Conservation (phyloP, 1,139 yeast genomes). For the Pichia sp. region DNA sequence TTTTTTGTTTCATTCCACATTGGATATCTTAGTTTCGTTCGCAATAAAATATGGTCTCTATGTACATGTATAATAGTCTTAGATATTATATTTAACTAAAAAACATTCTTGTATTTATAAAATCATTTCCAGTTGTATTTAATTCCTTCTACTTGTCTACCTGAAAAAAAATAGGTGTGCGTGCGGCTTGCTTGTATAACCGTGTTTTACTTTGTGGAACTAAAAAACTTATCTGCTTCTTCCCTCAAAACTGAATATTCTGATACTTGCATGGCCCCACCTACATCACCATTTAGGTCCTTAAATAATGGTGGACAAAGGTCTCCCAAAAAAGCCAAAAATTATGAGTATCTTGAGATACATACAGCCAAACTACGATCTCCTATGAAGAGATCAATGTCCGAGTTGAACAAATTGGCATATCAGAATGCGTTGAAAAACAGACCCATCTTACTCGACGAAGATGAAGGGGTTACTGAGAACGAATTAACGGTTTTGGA, state of each 20-base stretch:
- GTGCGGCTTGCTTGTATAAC: too few relatives aligned
- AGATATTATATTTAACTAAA: too few relatives aligned
- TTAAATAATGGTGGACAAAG: slow-evolving; percentile 13
- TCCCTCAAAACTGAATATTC: too few relatives aligned
- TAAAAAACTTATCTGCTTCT: too few relatives aligned
- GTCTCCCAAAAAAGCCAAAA: slow-evolving; percentile 15
- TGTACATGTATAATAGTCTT: too few relatives aligned
- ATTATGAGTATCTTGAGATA: slow-evolving; percentile 6
- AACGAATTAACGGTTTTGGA: slow-evolving; percentile 46
- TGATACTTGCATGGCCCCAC: too few relatives aligned
- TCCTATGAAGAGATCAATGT: slow-evolving; percentile 35
- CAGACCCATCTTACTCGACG: slow-evolving; percentile 29
- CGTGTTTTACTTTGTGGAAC: too few relatives aligned
- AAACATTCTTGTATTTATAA: too few relatives aligned
- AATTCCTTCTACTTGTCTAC: too few relatives aligned
- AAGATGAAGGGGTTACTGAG: slow-evolving; percentile 32
- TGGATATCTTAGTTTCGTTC: slow-evolving; percentile 4
- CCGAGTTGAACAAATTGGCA: slow-evolving; percentile 44
- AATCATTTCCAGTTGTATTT: too few relatives aligned
- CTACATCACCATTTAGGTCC: slow-evolving; percentile 5
- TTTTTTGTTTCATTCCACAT: slow-evolving; percentile 9
- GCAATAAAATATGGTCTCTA: too few relatives aligned
- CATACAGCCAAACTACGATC: slow-evolving; percentile 28
- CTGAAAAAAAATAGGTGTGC: too few relatives aligned
- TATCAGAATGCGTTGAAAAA: slow-evolving; percentile 37